Evolutionary conservation across 1,139 yeast species (phyloP), one percentile per base, ranked within the genome.

Genomic region (Taiozyma sp.): DNA sequence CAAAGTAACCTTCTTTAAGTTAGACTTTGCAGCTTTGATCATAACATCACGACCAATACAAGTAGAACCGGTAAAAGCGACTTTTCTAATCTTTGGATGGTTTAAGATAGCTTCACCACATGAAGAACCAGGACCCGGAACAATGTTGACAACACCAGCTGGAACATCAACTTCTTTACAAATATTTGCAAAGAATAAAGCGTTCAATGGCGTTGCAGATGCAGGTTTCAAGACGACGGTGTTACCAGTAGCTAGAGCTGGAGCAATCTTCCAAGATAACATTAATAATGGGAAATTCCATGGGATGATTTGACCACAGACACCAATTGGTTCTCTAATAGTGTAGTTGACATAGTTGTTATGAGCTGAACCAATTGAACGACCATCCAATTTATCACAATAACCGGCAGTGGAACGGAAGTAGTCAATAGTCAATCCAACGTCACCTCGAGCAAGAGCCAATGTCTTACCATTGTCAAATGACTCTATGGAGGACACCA

Each of bases 401-500:
- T 80, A 82, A 54, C 90, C 90, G 45, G 89, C 91, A 65, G 79
- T 80, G 54, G 84, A 82, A 65, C 81, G 78, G 65, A 83, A 69
- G 57, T 80, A 81, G 52, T 70, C 70, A 59, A 81, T 70, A 52
- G 83, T 80, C 54, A 82, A 76, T 54, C 73, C 77, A 47, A 84
- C 76, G 65, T 85, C 92, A 50, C 70, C 74, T 53, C 69, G 64
- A 13, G 81, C 70, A 62, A 72, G 75, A 39, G 69, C 70, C 58
- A 79, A 74, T 47, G 88, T 78, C 66, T 85, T 85, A 66, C 92
- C 92, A 51, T 86, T 83, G 65, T 85, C 91, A 74, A 86, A 73
- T n/a, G 91, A 83, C 69, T 85, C 92, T 62, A 85, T 77, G 10
- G 82, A 71, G 34, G 81, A 75, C 53, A 84, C 65, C 39, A 78